Base-by-base conservation (phyloP, 2,329 filamentous ascomycete species). In the Colletotrichum noveboracense region DNA sequence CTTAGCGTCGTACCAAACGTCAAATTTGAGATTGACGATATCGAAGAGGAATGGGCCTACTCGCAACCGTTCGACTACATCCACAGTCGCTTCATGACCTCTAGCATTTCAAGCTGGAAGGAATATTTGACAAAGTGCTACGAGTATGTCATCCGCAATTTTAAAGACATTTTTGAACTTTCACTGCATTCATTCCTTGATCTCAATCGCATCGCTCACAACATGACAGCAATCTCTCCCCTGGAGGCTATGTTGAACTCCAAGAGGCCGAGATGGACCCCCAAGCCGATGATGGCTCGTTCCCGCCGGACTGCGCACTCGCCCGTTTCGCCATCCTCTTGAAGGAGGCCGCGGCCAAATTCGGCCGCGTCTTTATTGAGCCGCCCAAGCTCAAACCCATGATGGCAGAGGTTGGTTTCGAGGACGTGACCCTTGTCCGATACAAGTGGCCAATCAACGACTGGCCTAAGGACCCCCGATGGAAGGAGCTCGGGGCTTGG, bases 351-450 rank as follows among this genome's bases (percentile, higher is more conserved):
- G 62, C n/a, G 1, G 9, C 34, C 14, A 60, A 58, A 9, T 34
- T 71, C 2, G 62, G 61, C 3, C 52, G 62, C 4, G 18, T 32
- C 3, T 60, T 43, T 4, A 28, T 60, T 1, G 66, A 26, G 52
- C n/a, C 48, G 30, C 24, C 30, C 0, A 18, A 38, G 6, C 48
- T 68, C n/a, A 81, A 81, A 61, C 80, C 83, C 36, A 84, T 86
- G 60, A 84, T 91, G 79, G 80, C 82, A 7, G 87, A 88, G 18
- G 89, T 87, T 0, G 91, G 91, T 1, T 92, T 92, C 77, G 82
- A 86, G 68, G 86, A 91, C 66, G 87, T 92, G 1, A 81, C 82
- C 0, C 87, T 90, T 79, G 81, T 85, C 4, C 78, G 87, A n/a
- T 88, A 85, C 77, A 88, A 87, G 80, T 87, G 89, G 82, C 89